Evolutionary conservation across 1,284 basidiomycete species (phyloP).

Genomic region (Mycena sp.): DNA sequence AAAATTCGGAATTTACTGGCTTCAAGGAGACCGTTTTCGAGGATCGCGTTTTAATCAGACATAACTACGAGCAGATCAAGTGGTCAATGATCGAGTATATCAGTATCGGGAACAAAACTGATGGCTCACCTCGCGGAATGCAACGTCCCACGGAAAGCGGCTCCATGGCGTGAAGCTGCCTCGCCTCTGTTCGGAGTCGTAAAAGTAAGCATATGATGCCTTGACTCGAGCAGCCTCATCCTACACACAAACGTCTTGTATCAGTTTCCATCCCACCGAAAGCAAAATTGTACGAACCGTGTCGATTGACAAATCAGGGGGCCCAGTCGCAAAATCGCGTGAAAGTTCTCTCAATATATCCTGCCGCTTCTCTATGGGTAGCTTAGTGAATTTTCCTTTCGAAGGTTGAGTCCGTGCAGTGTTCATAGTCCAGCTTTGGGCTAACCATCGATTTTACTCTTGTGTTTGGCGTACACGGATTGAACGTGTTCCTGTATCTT

Average conservation of each 20-base stretch:
- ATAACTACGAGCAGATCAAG: conserved; percentile 38
- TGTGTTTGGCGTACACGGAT: conserved; percentile 38
- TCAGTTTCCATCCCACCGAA: neutral
- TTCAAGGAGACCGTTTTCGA: conserved; percentile 11
- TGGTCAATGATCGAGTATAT: conserved; percentile 24
- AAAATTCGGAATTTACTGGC: conserved; percentile 26
- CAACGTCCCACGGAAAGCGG: conserved; percentile 63
- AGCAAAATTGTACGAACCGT: neutral
- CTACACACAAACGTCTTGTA: conserved; percentile 23
- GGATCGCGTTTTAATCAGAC: conserved; percentile 36
- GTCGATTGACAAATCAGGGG: conserved; percentile 35
- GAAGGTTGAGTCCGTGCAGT: neutral
- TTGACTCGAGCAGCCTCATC: conserved; percentile 48
- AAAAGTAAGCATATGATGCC: conserved; percentile 63
- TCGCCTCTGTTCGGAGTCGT: conserved; percentile 44
- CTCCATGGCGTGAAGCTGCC: conserved; percentile 37
- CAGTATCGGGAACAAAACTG: neutral
- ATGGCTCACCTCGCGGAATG: conserved; percentile 56
- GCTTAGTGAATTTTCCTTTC: conserved; percentile 22
- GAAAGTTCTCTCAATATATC: conserved; percentile 36
- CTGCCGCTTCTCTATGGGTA: conserved; percentile 33
- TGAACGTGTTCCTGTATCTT: conserved; percentile 43
- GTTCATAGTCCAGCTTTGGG: neutral
- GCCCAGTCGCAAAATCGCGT: conserved; percentile 32
- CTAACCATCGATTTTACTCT: conserved; percentile 30